Base-by-base conservation (phyloP, 2,329 filamentous ascomycete genomes). In the Venturia oleaginea region DNA sequence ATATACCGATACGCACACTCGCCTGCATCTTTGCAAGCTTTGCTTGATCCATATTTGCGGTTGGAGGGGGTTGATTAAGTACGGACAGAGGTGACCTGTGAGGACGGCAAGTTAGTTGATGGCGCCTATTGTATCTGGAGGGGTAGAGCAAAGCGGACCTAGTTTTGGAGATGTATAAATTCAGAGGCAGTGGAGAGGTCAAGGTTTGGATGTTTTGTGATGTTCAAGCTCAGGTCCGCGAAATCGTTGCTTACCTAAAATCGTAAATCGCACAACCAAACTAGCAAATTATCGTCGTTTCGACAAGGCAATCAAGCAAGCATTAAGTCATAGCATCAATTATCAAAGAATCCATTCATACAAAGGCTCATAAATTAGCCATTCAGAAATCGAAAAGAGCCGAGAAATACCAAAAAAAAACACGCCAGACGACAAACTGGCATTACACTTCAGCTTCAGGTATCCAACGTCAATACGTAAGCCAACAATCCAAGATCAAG, bases 11-110 rank as follows among this genome's bases (percentile, higher is more conserved):
- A 69, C 76, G 76, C 69, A 77, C 75, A 68, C 71, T 74, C 71
- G 74, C 73, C 67, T 77, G 76, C 75, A 77, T 76, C 68, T 74
- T 73, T 70, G 76, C 76, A 70, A 77, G 72, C 75, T 77, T 77
- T 70, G 74, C 75, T 69, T 76, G 74, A 76, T 77, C 76, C 75
- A 77, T 77, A 73, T 71, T 76, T 76, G 74, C 72, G 72, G 51
- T 55, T 7, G 38, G 46, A 63, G 32, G 24, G 34, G 51, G 13
- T 24, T 34, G 34, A 17, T 57, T 34, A 19, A 34, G 27, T 57
- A 19, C 51, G 27, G 51, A 4, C n/a, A 22, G 15, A n/a, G 19
- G 30, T 34, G 51, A 57, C 51, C 51, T 57, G 51, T 37, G 51
- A 32, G 19, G 30, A 57, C 27, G 24, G 30, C 19, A 15, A 19